These are phyloP conservation scores for Solanum rostratum DNA, from an alignment of 257 asterid species.

Conservation along the genomic window DNA sequence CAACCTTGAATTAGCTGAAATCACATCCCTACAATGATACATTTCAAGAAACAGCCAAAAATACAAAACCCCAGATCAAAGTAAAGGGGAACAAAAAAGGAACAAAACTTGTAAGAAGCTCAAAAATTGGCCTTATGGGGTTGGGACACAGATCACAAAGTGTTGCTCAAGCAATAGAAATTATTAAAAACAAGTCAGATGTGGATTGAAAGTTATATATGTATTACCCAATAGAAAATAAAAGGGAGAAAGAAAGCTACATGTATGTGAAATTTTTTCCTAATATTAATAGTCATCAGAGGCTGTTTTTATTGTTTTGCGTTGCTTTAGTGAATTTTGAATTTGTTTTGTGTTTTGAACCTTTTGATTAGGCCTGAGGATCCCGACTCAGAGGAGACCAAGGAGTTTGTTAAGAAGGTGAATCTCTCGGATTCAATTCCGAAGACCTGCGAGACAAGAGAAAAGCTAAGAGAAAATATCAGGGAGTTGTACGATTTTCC, in stretches of 20 bases:
- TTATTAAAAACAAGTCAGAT: background rate
- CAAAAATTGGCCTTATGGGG: background rate
- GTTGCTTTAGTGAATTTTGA: background rate
- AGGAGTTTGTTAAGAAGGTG: slow-evolving; percentile 66
- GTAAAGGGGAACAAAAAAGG: background rate
- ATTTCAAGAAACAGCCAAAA: background rate
- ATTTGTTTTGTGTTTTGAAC: slow-evolving; percentile 1
- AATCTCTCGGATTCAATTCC: slow-evolving; percentile 64
- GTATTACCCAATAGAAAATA: too few relatives aligned
- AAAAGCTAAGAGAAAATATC: slow-evolving; percentile 50
- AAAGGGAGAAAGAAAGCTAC: too few relatives aligned
- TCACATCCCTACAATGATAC: background rate
- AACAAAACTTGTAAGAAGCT: background rate
- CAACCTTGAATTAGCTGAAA: background rate
- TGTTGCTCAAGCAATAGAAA: background rate
- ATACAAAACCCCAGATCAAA: background rate
- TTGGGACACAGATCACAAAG: background rate
- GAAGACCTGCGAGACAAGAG: slow-evolving; percentile 61
- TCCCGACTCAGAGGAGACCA: slow-evolving; percentile 88
- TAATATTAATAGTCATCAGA: too few relatives aligned
- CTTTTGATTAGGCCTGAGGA: slow-evolving; percentile 76
- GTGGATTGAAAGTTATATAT: too few relatives aligned
- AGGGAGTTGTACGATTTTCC: slow-evolving; percentile 66
- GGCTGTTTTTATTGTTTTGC: background rate
- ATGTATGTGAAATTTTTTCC: too few relatives aligned